Base-by-base conservation (phyloP, 352 stramenopile species). In the Globisporangium emineosum region DNA sequence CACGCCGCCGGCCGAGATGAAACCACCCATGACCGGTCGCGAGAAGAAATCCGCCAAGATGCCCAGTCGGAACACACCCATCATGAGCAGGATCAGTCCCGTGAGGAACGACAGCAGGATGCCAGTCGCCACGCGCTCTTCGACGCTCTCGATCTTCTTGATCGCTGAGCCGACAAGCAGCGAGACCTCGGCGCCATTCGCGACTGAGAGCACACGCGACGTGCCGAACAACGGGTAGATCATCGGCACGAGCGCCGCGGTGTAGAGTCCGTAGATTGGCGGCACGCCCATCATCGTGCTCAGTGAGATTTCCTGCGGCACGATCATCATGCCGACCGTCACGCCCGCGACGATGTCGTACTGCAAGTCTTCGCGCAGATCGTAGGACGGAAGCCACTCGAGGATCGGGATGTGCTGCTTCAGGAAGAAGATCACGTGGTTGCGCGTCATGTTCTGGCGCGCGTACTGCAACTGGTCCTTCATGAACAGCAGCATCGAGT, bases 211-310 rank as follows among this genome's bases (percentile, higher is more conserved):
- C 49, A 97, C 89, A 32, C 83, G 73, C 17, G 77, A 92, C 9
- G 74, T 86, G 21, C 90, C 88, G 65, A 97, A 96, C 30, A 96
- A 63, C 30, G 81, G 72, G 70, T 97, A 97, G 57, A 90, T 86
- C 71, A 95, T 79, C 17, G 91, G 89, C 57, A 97, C 75, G 47
- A 97, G 68, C 50, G 80, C 79, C 0, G 87, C 87, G 40, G 78
- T 87, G 79, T 98, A 98, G 19, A 98, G 77, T 7, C 91, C 93
- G 70, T 96, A 97, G 57, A 96, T 81, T 1, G 91, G 75, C 6
- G 89, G 88, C 27, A 98, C 78, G 57, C 71, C 72, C 78, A 94
- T 94, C 50, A 98, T 79, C 27, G 93, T 93, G 45, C 83, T 88
- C 65, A 97, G 94, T 65, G 77, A 89, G 78, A 98, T 96, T 58